Base-by-base conservation (phyloP, 179 eudicot genomes). In the Amaranthus tricolor region DNA sequence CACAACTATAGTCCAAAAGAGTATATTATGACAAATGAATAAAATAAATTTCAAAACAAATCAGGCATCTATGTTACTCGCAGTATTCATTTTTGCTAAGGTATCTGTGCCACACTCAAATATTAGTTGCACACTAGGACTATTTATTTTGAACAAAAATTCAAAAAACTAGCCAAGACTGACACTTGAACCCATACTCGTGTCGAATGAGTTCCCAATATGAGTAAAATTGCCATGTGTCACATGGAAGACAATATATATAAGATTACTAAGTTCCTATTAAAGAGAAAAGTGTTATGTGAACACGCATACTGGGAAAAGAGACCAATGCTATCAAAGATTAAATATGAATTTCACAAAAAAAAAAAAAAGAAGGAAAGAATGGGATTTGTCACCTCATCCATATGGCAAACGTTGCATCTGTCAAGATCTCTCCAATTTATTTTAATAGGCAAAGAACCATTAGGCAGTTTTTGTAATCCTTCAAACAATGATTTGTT, bases 351-450 rank as follows among this genome's bases (percentile, higher is more conserved):
- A 4, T 0, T 24, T 21, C 31, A 11, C 7, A 9, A 20, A 17
- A 19, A n/a, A 58, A 14, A 15, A 5, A 61, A 58, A 59, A 62
- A 76, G 40, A 43, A 62, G 63, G 51, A 68, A 48, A 62, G 44
- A 44, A 59, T 19, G 51, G 45, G 45, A 53, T 48, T 47, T 44
- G n/a, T 78, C 80, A 95, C 99, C 94, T 95, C 99, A 88, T 95
- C 99, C 99, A 95, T 95, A 85, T 93, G 95, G 86, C 99, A 95
- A 55, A 93, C 99, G 69, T 82, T 90, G 87, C 99, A 95, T 81
- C 91, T 89, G 62, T 95, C 99, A 54, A 93, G 99, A 82, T 95
- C 98, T 79, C 87, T 93, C 99, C 99, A 95, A 47, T 85, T 76
- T 74, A 95, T 91, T 80, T 70, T 78, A 75, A 95, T 92, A 72